Evolutionary conservation across 352 stramenopile species (phyloP), one percentile per base, ranked within the genome.

Genomic region (Blastocystis sp.): DNA sequence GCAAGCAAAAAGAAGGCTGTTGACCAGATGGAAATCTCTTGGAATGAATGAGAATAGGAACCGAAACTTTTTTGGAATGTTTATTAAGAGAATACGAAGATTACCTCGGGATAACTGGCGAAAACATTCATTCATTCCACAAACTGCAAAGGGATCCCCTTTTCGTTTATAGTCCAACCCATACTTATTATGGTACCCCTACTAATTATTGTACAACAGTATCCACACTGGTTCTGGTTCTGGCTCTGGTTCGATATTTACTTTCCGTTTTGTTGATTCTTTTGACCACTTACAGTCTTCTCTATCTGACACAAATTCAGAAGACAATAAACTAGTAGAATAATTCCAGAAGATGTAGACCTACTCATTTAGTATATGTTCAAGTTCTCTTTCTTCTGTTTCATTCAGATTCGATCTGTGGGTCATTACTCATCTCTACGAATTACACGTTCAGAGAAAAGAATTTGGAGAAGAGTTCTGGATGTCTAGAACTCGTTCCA

Each of bases 61-160:
- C 34, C 20, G 5, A 16, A 13, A 79, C 68, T 56, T 79, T 62
- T 37, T 59, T 9, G 26, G 18, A 8, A 53, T 79, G 43, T 79
- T 79, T 13, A 79, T 20, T 26, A 79, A 18, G 9, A 79, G 26
- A 55, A 79, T 45, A 63, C 68, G 68, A n/a, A 79, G 53, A n/a
- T 56, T 54, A 55, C 59, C 16, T 24, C 43, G 34, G 8, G 43
- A 59, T 26, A 79, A 20, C 34, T 54, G 26, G 41, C 68, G 68
- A 24, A 56, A 63, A 6, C 68, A 79, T 59, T 79, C 68, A 55
- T 79, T 79, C 41, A 79, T 26, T 24, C 68, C 68, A 11, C 34
- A 18, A 79, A 79, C 41, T 18, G 37, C 24, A n/a, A 79, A n/a
- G 7, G 68, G 68, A 2, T 11, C 6, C 62, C n/a, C 68, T 26